Evolutionary conservation across 768 basidiomycete genomes (phyloP).

Genomic region (Pisolithus orientalis): DNA sequence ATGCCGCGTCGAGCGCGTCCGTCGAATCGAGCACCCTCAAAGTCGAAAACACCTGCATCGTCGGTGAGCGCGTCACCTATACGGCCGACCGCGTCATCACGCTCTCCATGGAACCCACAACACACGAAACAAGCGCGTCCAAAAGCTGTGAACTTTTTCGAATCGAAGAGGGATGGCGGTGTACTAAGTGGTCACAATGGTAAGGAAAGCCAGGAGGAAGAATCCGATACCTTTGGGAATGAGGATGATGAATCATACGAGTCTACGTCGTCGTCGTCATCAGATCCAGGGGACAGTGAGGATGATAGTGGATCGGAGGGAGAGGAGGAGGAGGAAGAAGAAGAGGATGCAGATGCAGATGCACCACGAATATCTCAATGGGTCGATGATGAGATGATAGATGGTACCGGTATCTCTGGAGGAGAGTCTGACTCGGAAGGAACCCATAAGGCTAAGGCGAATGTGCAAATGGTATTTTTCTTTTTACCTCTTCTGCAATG

Average conservation of each 20-base stretch:
- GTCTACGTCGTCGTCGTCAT: background rate
- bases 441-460: conserved; percentile 11
- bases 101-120: background rate
- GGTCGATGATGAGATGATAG: conserved; percentile 44
- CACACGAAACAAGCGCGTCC: conserved; percentile 8
- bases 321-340: conserved; percentile 17
- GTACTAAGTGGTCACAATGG: too few relatives aligned
- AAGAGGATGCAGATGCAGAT: conserved; percentile 35
- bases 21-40: conserved; percentile 1
- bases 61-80: background rate
- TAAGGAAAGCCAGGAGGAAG: background rate
- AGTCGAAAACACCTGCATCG: background rate
- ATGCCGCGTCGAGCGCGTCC: conserved; percentile 11
- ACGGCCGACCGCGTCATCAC: background rate
- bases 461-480: background rate
- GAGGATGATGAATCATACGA: background rate
- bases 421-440: conserved; percentile 7
- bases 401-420: conserved; percentile 1
- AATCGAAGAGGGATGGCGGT: conserved; percentile 1
- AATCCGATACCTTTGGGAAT: background rate
- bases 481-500: background rate
- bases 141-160: conserved; percentile 13
- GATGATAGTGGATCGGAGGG: conserved; percentile 20
- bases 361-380: conserved; percentile 57
- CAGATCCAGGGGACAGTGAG: background rate